These are phyloP conservation scores for Cryphonectria japonica DNA, from an alignment of 2,329 filamentous ascomycete genomes.

Conservation along the genomic window DNA sequence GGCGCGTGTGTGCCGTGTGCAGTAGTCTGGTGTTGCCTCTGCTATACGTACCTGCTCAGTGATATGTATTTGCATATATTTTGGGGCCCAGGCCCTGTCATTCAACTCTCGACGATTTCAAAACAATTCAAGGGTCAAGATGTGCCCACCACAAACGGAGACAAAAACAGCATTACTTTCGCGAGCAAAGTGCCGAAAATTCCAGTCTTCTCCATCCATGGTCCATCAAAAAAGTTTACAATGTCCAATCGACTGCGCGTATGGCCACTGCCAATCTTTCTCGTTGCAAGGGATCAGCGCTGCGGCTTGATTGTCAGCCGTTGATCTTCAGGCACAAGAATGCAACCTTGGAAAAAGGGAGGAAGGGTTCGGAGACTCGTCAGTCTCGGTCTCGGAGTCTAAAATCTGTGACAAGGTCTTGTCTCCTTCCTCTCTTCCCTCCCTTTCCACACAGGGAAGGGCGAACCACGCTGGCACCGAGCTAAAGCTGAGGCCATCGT, in stretches of 20 bases:
- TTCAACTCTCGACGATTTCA: not conserved
- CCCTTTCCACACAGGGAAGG: not conserved
- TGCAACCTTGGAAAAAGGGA: not conserved
- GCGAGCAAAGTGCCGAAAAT: not conserved
- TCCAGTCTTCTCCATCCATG: not conserved
- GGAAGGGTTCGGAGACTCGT: not conserved
- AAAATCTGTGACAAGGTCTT: not conserved
- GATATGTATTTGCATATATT: not conserved
- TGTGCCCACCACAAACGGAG: not conserved
- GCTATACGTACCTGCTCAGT: conserved; percentile 7
- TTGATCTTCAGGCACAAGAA: conserved; percentile 1
- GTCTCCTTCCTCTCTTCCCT: not conserved
- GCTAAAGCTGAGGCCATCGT: not conserved
- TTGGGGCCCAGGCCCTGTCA: conserved; percentile 12
- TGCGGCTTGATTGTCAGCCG: not conserved
- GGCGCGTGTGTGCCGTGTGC: not conserved
- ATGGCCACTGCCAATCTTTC: not conserved
- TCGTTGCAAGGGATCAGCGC: not conserved
- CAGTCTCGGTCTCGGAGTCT: conserved; percentile 4
- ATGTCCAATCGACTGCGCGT: not conserved
- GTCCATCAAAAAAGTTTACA: conserved; percentile 1
- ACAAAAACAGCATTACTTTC: not conserved
- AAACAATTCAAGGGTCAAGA: conserved; percentile 8
- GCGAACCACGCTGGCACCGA: not conserved
- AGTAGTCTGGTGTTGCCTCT: not conserved